A percentile compares a stretch with the other conserved stretches of the same genome.
Evolutionary conservation across 495 filamentous ascomycete genomes (phyloP).

Genomic region (Hypoxylon rickii): DNA sequence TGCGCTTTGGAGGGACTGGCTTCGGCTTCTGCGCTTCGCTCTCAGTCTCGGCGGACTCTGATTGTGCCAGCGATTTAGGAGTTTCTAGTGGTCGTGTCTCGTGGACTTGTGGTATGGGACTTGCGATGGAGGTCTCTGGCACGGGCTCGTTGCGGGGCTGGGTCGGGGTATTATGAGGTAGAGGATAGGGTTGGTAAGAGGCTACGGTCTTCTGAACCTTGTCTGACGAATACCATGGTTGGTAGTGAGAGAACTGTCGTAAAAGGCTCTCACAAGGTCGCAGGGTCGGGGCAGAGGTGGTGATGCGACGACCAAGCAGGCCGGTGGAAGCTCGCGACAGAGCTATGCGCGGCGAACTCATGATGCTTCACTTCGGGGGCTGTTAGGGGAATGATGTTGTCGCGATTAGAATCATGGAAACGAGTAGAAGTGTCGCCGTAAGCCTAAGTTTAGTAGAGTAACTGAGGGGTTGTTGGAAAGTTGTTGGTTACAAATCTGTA

Average conservation of each 20-base stretch:
- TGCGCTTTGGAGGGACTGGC: constrained; percentile 59
- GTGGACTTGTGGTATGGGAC: constrained; percentile 56
- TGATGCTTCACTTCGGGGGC: no score
- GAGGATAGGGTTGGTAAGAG: constrained; percentile 74
- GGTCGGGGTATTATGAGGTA: constrained; percentile 62
- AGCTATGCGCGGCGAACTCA: constrained; percentile 35
- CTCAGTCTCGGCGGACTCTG: constrained; percentile 52
- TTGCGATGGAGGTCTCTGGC: constrained; percentile 72
- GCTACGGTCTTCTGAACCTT: constrained; percentile 75
- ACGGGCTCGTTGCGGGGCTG: constrained; percentile 68
- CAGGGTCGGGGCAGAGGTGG: constrained; percentile 40
- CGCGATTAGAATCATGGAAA: no score
- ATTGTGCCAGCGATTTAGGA: constrained; percentile 37
- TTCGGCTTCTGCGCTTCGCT: constrained; percentile 67
- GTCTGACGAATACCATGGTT: constrained; percentile 58
- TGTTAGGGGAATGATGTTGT: no score
- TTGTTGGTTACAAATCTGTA: no score
- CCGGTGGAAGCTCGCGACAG: constrained; percentile 57
- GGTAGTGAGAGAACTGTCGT: constrained; percentile 69
- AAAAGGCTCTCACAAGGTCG: constrained; percentile 56
- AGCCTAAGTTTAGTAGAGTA: no score
- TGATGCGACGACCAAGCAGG: constrained; percentile 55
- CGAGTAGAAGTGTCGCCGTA: no score
- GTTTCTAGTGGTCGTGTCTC: constrained; percentile 59
- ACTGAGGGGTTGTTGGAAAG: no score